Base-by-base conservation (phyloP, 73 alveolate species). In the Paramecium sonneborni region DNA sequence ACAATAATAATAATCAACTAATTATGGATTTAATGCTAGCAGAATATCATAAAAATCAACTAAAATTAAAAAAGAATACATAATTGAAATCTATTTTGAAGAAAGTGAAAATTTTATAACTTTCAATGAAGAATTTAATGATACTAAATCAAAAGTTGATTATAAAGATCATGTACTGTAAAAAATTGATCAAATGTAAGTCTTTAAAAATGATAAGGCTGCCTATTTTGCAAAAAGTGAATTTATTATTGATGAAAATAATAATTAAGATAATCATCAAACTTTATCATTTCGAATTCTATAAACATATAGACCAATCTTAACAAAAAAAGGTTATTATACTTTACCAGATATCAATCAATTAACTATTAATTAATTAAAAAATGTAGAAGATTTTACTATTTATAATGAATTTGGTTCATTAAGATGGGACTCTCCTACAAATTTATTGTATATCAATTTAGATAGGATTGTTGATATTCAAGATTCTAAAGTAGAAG, bases 381-480 rank as follows among this genome's bases (percentile, higher is more conserved):
- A 62, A 62, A 5, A 62, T 62, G 84, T 62, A 5, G 39, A 62
- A 62, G 48, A 62, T 30, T 62, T 62, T 24, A 32, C 44, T 1
- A 62, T 62, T n/a, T 26, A 2, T 62, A 62, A 62, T 62, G 84
- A 62, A 62, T 62, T 12, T 26, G 84, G 84, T 1, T 30, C 48
- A 3, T 62, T 62, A 21, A 26, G 26, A 62, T 62, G 84, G 84
- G 84, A 62, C 12, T 12, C 48, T 26, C 84, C 84, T 5, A 62
- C 84, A 12, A 62, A 62, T 62, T 62, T 62, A 62, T 30, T 62
- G 39, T 62, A 62, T 62, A 5, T 62, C 12, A 62, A 62, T 62
- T 62, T 62, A 30, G 84, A 62, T 62, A 62, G 44, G 20, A 62
- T 62, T 26, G 44, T 62, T 62, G 84, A 62, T 30, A 62, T 62